Percentiles rank a stretch among this genome's conserved stretches.
phyloP scores from a whole-genome alignment of 108 stramenopile species.

The Skeletonema potamos region DNA sequence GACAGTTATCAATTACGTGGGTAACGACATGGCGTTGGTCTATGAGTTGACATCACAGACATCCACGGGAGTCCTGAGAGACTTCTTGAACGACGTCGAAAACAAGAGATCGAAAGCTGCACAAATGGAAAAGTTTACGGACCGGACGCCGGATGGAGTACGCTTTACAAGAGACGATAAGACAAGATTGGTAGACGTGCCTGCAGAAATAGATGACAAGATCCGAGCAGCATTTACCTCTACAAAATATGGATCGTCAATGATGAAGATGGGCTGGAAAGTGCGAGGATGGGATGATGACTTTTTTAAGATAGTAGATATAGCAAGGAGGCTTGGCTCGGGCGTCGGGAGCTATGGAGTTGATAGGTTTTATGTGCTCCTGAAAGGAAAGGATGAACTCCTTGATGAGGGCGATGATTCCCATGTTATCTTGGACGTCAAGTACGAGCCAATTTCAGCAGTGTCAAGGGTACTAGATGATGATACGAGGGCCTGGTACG shows the following conservation, averaged over 20 bases:
- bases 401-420: conserved; percentile 17
- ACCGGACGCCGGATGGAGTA: conserved; percentile 30
- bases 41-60: conserved; percentile 55
- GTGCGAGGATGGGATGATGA: conserved; percentile 53
- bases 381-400: conserved; percentile 49
- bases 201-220: conserved; percentile 33
- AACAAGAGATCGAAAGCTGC: conserved; percentile 14
- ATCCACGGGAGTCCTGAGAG: conserved; percentile 35
- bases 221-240: conserved; percentile 48
- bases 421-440: conserved; percentile 62
- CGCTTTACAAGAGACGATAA: conserved; percentile 26
- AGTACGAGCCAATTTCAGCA: conserved; percentile 53
- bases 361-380: conserved; percentile 64
- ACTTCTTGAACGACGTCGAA: conserved; percentile 48
- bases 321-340: conserved; percentile 54
- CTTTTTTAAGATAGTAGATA: conserved; percentile 53
- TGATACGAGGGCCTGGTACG: conserved; percentile 54
- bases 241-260: conserved; percentile 53
- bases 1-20: conserved; percentile 50
- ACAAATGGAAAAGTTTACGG: conserved; percentile 61
- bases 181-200: conserved; percentile 42
- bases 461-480: conserved; percentile 34
- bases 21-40: conserved; percentile 43
- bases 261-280: conserved; percentile 72
- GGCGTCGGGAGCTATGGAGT: conserved; percentile 65